Percentiles rank a stretch among this genome's conserved stretches.
Evolutionary conservation across 2,329 filamentous ascomycete species (phyloP).

Genomic region (Colletotrichum filicis): DNA sequence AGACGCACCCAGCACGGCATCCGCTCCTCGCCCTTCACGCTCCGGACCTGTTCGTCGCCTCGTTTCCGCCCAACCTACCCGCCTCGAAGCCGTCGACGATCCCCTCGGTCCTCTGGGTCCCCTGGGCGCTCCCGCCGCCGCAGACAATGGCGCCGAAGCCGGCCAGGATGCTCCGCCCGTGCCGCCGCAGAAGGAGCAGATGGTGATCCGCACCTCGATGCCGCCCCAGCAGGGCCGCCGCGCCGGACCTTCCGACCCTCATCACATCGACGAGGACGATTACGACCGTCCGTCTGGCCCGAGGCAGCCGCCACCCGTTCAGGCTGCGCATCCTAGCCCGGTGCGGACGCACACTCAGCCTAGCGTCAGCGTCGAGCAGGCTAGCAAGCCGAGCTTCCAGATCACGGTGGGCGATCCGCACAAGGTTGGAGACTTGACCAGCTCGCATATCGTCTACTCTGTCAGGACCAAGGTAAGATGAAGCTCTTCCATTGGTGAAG

Average conservation of each 20-base stretch:
- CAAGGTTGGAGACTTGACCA: slow-evolving; percentile 96
- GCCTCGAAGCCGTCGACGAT: slow-evolving; percentile 81
- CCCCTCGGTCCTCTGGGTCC: slow-evolving; percentile 83
- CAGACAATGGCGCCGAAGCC: slow-evolving; percentile 56
- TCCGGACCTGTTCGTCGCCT: slow-evolving; percentile 66
- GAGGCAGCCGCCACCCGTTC: slow-evolving; percentile 74
- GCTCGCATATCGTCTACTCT: slow-evolving; percentile 97
- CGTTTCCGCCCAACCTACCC: slow-evolving; percentile 76
- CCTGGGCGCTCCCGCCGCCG: slow-evolving; percentile 59
- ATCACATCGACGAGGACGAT: slow-evolving; percentile 77
- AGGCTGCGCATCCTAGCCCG: slow-evolving; percentile 64
- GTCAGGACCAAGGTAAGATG: slow-evolving; percentile 84
- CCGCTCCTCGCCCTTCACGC: slow-evolving; percentile 54
- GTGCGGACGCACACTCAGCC: slow-evolving; percentile 69
- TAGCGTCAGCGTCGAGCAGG: slow-evolving; percentile 91
- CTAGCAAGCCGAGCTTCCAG: slow-evolving; percentile 89
- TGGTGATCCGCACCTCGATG: slow-evolving; percentile 70
- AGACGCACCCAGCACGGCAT: slow-evolving; percentile 41
- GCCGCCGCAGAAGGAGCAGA: slow-evolving; percentile 75
- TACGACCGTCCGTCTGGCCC: slow-evolving; percentile 60
- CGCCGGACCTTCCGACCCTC: slow-evolving; percentile 62
- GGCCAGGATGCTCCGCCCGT: slow-evolving; percentile 69
- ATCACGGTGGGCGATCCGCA: slow-evolving; percentile 96
- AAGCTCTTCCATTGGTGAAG: background rate
- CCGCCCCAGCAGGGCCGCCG: slow-evolving; percentile 53